phyloP scores from a whole-genome alignment of 345 rosid species.

The Lenwebbia sp. region DNA sequence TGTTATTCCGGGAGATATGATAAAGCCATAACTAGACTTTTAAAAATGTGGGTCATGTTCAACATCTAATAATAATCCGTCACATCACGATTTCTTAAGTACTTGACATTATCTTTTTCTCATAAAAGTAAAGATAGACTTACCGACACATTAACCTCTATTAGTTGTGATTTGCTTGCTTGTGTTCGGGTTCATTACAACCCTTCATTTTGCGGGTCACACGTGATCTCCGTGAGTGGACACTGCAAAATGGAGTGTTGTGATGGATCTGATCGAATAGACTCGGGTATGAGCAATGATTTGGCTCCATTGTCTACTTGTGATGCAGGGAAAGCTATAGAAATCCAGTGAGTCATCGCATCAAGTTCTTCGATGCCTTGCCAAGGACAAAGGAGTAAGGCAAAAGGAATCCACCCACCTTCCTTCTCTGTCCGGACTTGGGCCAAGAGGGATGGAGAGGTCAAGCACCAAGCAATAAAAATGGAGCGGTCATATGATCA shows the following conservation, averaged over 20 bases:
- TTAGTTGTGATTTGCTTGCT: not conserved
- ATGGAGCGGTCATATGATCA: not conserved
- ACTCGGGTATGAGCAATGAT: not conserved
- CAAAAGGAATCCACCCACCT: not conserved
- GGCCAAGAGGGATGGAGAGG: not conserved
- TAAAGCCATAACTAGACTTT: not conserved
- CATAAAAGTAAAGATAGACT: not conserved
- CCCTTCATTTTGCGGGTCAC: not conserved
- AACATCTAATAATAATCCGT: not conserved
- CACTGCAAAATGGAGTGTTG: not conserved
- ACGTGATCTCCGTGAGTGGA: not conserved
- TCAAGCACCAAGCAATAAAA: not conserved
- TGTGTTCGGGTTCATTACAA: not conserved
- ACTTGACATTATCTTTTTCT: not conserved
- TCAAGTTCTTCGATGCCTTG: not conserved
- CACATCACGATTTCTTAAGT: not conserved
- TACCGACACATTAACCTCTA: not conserved
- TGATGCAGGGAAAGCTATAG: not conserved
- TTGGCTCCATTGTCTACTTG: not conserved
- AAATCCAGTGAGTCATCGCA: not conserved
- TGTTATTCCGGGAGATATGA: not conserved
- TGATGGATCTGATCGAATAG: not conserved
- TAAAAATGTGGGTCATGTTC: not conserved
- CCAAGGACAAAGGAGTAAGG: not conserved
- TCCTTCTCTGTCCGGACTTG: not conserved